Evolutionary conservation across 768 basidiomycete genomes (phyloP).

Genomic region (Leccinum incarnatum): DNA sequence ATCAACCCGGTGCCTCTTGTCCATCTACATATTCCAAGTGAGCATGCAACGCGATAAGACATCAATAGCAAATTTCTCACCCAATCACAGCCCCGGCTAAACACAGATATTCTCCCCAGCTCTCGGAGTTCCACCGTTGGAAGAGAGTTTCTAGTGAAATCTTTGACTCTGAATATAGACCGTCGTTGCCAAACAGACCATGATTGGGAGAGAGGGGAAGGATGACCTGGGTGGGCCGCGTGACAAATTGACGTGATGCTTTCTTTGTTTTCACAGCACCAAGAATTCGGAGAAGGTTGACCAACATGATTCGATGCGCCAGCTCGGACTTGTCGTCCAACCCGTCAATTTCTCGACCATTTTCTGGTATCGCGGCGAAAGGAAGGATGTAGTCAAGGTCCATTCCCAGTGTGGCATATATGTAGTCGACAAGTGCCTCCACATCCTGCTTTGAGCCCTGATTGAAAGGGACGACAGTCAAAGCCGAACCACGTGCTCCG

Average conservation of each 20-base stretch:
- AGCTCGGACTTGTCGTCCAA: slow-evolving; percentile 97
- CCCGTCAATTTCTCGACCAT: slow-evolving; percentile 96
- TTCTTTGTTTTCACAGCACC: slow-evolving; percentile 99
- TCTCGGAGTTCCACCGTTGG: slow-evolving; percentile 97
- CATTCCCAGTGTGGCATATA: slow-evolving; percentile 91
- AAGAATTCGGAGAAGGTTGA: slow-evolving; percentile 92
- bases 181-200: slow-evolving; percentile 96
- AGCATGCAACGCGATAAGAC: slow-evolving; percentile 10
- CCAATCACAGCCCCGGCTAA: slow-evolving; percentile 98
- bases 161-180: slow-evolving; percentile 97
- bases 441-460: slow-evolving; percentile 99
- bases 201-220: slow-evolving; percentile 98
- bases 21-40: slow-evolving; percentile 55
- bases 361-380: slow-evolving; percentile 98
- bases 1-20: slow-evolving; percentile 97
- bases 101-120: slow-evolving; percentile 99
- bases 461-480: slow-evolving; percentile 99
- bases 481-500: slow-evolving; percentile 92
- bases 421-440: slow-evolving; percentile 96
- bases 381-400: slow-evolving; percentile 99
- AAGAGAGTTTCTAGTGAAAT: slow-evolving; percentile 97
- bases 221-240: slow-evolving; percentile 97
- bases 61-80: slow-evolving; percentile 42
- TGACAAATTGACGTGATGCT: slow-evolving; percentile 93
- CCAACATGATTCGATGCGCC: slow-evolving; percentile 98